Conservation (phyloP, 2,329 filamentous ascomycete genomes). For the Pyricularia pennisetigena region DNA sequence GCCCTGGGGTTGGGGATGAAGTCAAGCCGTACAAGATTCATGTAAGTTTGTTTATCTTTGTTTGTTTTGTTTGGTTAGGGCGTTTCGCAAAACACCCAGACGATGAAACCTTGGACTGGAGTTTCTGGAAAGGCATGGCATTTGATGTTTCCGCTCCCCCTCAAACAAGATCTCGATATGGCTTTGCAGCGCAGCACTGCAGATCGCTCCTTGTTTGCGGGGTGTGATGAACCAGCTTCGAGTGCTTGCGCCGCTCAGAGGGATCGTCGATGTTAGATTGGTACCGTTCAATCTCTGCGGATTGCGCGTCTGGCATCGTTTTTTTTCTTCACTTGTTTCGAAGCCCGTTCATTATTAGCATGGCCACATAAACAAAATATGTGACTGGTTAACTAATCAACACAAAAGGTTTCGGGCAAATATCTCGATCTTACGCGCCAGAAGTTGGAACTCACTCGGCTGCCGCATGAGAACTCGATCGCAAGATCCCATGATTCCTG, state of each 20-base stretch:
- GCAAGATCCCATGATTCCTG: conserved; percentile 41
- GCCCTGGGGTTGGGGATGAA: conserved; percentile 26
- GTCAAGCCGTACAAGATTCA: conserved; percentile 47
- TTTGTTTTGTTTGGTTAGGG: background rate
- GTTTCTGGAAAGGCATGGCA: background rate
- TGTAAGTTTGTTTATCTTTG: conserved; percentile 27
- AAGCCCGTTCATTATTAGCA: background rate
- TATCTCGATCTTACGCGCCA: conserved; percentile 58
- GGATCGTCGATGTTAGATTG: background rate
- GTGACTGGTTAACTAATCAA: background rate
- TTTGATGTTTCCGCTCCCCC: background rate
- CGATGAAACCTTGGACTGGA: background rate
- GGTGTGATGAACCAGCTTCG: background rate
- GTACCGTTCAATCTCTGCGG: background rate
- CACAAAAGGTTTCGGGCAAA: conserved; percentile 48
- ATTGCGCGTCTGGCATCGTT: background rate
- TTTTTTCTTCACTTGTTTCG: background rate
- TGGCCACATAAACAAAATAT: background rate
- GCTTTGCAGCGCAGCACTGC: background rate
- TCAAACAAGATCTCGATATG: background rate
- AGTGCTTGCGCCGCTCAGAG: background rate
- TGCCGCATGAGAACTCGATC: conserved; percentile 47
- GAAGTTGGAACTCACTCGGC: conserved; percentile 56
- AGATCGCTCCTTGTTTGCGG: background rate
- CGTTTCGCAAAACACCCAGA: background rate